phyloP scores from a whole-genome alignment of 768 basidiomycete genomes.

The Psilocybe cubensis region DNA sequence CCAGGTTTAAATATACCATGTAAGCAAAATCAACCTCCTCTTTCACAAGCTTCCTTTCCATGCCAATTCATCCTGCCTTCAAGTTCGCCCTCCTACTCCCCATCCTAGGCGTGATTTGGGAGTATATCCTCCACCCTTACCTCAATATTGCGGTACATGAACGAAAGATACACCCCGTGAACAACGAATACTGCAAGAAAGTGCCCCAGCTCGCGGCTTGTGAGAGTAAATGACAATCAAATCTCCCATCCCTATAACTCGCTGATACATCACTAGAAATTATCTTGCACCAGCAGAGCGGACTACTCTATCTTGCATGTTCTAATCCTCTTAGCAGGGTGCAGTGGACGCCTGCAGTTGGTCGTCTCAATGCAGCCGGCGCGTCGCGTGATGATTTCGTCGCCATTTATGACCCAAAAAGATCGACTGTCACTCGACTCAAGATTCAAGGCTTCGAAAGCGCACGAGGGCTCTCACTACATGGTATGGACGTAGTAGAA shows the following conservation, averaged over 20 bases:
- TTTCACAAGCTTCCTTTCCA: constrained; percentile 1
- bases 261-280: constrained; percentile 42
- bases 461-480: constrained; percentile 52
- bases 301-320: constrained; percentile 66
- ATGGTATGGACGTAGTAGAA: constrained; percentile 72
- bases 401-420: constrained; percentile 58
- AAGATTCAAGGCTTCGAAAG: constrained; percentile 40
- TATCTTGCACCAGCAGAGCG: constrained; percentile 59
- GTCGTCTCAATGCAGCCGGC: constrained; percentile 39
- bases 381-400: constrained; percentile 54
- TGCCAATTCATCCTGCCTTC: constrained; percentile 22
- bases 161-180: constrained; percentile 46
- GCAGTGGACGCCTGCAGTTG: constrained; percentile 54
- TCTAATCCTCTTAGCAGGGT: constrained; percentile 50
- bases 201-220: constrained; percentile 65
- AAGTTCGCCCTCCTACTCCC: constrained; percentile 39
- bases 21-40: background rate
- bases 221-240: constrained; percentile 53
- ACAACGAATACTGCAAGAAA: constrained; percentile 50
- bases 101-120: constrained; percentile 47
- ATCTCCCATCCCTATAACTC: background rate
- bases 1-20: constrained; percentile 6
- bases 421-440: constrained; percentile 49
- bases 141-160: constrained; percentile 47
- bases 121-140: constrained; percentile 49